These are phyloP conservation scores for Chaetomiaceae sp. DNA, from an alignment of 2,329 filamentous ascomycete genomes.

Conservation along the genomic window DNA sequence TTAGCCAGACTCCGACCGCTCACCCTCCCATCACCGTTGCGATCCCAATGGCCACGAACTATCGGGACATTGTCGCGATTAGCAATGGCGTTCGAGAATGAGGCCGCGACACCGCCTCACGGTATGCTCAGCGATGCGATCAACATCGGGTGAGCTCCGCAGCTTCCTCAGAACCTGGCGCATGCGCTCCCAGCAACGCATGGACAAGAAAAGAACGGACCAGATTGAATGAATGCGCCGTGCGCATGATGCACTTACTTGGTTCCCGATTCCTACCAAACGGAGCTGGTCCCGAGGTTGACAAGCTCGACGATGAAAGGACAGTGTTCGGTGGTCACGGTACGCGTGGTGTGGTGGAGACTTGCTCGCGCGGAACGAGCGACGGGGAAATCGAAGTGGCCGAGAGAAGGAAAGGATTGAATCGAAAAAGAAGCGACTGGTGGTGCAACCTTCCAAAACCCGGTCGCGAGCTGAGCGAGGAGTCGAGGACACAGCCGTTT, in stretches of 20 bases:
- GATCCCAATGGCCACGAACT: background rate
- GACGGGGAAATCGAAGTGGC: background rate
- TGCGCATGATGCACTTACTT: slow-evolving; percentile 8
- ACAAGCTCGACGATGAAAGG: slow-evolving; percentile 1
- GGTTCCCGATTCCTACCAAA: background rate
- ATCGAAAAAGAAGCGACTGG: slow-evolving; percentile 4
- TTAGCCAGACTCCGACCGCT: background rate
- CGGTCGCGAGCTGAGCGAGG: background rate
- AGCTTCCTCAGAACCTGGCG: background rate
- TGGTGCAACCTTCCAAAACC: background rate
- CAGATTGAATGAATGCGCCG: no score
- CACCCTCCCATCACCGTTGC: background rate
- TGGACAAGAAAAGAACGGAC: background rate
- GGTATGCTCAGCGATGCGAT: background rate
- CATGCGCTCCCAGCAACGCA: background rate
- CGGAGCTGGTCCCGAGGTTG: background rate
- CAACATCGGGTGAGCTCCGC: background rate
- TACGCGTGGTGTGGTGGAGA: slow-evolving; percentile 19
- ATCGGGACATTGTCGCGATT: background rate
- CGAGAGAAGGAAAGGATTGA: slow-evolving; percentile 12
- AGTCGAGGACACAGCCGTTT: slow-evolving; percentile 6
- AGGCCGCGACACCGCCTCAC: background rate
- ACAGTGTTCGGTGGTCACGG: slow-evolving; percentile 6
- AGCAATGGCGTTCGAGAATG: background rate
- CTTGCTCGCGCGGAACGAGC: slow-evolving; percentile 20